phyloP scores from a whole-genome alignment of 108 stramenopile species.

The Cyclotella baltica region DNA sequence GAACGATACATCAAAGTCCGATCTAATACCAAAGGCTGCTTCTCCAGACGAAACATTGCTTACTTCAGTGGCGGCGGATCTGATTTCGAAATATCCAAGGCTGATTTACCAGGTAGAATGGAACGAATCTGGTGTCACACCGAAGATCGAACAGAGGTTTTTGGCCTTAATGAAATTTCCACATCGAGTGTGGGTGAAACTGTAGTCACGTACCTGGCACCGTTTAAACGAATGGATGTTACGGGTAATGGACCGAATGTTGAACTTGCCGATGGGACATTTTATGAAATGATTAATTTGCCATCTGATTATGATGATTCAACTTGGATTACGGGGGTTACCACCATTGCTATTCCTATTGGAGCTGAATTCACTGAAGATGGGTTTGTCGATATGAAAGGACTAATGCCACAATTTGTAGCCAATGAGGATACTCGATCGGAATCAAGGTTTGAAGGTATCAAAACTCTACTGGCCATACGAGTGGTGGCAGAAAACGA shows the following conservation, averaged over 20 bases:
- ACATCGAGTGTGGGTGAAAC: background rate
- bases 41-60: conserved; percentile 16
- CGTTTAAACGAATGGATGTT: background rate
- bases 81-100: background rate
- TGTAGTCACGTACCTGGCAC: conserved; percentile 1
- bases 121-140: background rate
- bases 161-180: no score
- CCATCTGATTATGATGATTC: conserved; percentile 8
- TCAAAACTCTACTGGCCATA: conserved; percentile 45
- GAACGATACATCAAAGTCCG: background rate
- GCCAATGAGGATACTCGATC: background rate
- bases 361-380: conserved; percentile 1
- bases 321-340: conserved; percentile 8
- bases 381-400: conserved; percentile 23
- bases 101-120: conserved; percentile 6
- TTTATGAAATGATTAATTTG: conserved; percentile 12
- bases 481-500: conserved; percentile 43
- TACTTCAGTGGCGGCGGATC: conserved; percentile 19
- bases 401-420: background rate
- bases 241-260: background rate
- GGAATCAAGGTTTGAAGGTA: conserved; percentile 1
- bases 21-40: conserved; percentile 3
- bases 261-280: conserved; percentile 18
- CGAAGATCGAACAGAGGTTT: background rate
- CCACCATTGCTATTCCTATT: background rate